Base-by-base conservation (phyloP, 306 rosid genomes). In the Vicia faba region DNA sequence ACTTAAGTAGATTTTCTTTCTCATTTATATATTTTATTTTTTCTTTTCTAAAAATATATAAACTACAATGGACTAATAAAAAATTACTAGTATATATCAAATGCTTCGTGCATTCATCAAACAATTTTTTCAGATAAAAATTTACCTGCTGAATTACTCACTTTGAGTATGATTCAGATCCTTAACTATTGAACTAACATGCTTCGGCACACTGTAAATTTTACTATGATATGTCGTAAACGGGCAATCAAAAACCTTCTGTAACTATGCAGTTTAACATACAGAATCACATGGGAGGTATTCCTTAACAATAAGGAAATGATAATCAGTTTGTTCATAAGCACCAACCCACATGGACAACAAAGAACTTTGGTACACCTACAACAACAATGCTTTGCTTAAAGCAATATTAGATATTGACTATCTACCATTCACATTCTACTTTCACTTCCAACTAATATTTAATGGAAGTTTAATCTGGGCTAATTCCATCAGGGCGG, bases 401-500 rank as follows among this genome's bases (percentile, higher is more conserved):
- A 53, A 23, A 70, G 64, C 59, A 26, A 15, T 25, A 23, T 69
- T 35, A 29, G 20, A 53, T 20, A 48, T 11, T 67, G 66, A 63
- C 57, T 40, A 78, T 64, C 57, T 44, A 19, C 54, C 50, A 75
- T 66, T 74, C 54, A 66, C 75, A 71, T 66, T 70, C 74, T 70
- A 65, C 72, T 57, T 49, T 46, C 6, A 57, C 29, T 20, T 11
- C 59, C 28, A 25, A 64, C 33, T 69, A 72, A 68, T 69, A 54
- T 65, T 75, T 66, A 69, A 55, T 65, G 61, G 55, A 61, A 48
- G 50, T 75, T 70, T 18, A 66, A 61, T 48, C 11, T 66, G 88
- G 85, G 77, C 82, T 82, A 63, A 68, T 83, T 46, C 70, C 63
- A 77, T 88, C 95, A 40, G 73, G 36, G 69, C 84, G 87, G 68